These are phyloP conservation scores for Onygena corvina DNA, from an alignment of 2,329 filamentous ascomycete species.

Conservation along the genomic window DNA sequence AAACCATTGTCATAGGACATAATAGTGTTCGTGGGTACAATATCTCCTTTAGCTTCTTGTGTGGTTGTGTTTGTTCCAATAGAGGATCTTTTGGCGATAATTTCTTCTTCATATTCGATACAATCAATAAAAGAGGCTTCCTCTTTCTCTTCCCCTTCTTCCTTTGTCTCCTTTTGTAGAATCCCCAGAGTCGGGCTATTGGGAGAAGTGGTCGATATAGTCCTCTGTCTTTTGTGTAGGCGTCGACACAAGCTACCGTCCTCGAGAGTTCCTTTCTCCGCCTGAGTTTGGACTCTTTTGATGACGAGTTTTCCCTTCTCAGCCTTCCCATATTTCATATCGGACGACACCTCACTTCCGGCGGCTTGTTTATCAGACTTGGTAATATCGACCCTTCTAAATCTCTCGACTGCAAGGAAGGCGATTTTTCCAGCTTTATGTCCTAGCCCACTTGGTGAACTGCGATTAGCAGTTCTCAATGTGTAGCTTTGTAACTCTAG, in stretches of 20 bases:
- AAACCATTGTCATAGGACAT: no score
- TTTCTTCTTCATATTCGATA: not conserved
- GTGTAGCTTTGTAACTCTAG: slow-evolving; percentile 18
- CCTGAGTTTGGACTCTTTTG: not conserved
- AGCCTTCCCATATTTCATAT: not conserved
- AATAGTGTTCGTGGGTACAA: not conserved
- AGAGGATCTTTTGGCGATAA: not conserved
- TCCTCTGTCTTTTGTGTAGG: not conserved
- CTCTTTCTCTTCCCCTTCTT: not conserved
- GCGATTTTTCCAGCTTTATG: slow-evolving; percentile 12
- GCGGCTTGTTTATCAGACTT: not conserved
- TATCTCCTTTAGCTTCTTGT: not conserved
- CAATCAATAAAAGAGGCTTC: not conserved
- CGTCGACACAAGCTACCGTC: not conserved
- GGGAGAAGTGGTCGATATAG: not conserved
- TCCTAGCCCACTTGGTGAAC: not conserved
- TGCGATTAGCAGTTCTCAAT: slow-evolving; percentile 15
- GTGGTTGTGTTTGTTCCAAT: not conserved
- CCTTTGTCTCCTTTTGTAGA: no score
- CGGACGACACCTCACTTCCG: not conserved
- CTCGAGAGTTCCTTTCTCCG: no score
- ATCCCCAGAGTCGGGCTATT: not conserved
- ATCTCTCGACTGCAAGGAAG: slow-evolving; percentile 20
- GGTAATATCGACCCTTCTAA: slow-evolving; percentile 10
- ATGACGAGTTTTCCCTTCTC: not conserved